These are phyloP conservation scores for Pleurozium schreberi DNA, from an alignment of 225 moss, liverwort and hornwort genomes.

Conservation along the genomic window DNA sequence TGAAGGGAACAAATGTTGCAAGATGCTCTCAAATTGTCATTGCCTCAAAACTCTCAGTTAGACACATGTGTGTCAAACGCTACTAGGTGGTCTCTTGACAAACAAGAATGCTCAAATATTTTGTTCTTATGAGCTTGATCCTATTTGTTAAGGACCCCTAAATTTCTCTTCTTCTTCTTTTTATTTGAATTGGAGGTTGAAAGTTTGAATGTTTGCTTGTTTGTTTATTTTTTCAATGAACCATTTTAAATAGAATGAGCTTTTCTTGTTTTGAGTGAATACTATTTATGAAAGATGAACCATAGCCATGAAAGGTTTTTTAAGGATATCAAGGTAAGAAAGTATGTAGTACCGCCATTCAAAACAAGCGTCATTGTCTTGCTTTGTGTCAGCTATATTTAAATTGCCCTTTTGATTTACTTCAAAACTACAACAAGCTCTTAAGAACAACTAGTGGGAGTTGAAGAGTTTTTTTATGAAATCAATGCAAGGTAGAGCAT, in stretches of 20 bases:
- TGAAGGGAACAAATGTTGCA: background rate
- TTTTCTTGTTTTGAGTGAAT: background rate
- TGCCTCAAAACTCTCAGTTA: no score
- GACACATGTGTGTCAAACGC: no score
- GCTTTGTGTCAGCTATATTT: background rate
- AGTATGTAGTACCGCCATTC: background rate
- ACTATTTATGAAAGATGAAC: background rate
- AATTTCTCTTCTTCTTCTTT: background rate
- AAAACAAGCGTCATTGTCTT: accelerated
- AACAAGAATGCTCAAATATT: no score
- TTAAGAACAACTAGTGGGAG: background rate
- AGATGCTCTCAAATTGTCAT: background rate
- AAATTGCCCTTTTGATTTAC: background rate
- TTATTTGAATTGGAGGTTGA: background rate
- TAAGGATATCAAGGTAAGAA: background rate
- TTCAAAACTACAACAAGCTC: background rate
- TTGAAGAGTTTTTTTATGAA: background rate
- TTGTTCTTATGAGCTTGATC: background rate
- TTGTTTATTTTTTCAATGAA: background rate
- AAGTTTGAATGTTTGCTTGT: accelerated
- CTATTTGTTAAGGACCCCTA: no score
- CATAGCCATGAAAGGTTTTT: background rate
- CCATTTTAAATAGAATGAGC: background rate
- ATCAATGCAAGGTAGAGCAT: background rate
- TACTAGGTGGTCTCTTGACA: no score